Base-by-base conservation (phyloP, 2,329 filamentous ascomycete species). In the Endothia cerciana region DNA sequence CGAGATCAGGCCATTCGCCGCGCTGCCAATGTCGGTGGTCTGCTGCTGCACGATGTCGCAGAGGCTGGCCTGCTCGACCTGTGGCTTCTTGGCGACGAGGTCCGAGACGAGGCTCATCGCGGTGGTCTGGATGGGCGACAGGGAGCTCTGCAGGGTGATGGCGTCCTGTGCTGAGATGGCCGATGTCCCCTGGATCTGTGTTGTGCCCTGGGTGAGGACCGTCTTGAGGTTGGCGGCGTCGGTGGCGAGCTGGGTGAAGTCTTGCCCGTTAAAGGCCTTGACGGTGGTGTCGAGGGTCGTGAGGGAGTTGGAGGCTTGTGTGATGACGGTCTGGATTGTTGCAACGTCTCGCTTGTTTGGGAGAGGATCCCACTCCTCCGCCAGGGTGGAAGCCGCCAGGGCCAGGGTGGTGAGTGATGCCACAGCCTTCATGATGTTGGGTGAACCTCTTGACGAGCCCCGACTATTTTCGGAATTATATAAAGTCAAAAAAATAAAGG, bases 1-100 rank as follows among this genome's bases (percentile, higher is more conserved):
- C n/a, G 72, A 65, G 63, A 75, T 76, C 30, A 77, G 73, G n/a
- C 62, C 65, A 65, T 72, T 53, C 4, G 73, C 72, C 63, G 68
- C 68, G 2, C 40, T 56, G 69, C 70, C 71, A 64, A 76, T 71
- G 57, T 70, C 64, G 36, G n/a, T 53, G 38, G 74, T 63, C 63
- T 73, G 65, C n/a, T 68, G 30, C 59, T 70, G 70, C 55, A 74
- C 70, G 47, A 70, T 65, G 25, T 65, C 66, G 70, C 75, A 77
- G 4, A 73, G 71, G 61, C 69, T 70, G 36, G 72, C 73, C 64
- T 74, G 69, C 64, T 75, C 61, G 57, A 77, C 64, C 17, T 67
- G 65, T n/a, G 65, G n/a, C 69, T 74, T 73, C 70, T 73, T 72
- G 57, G 64, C 51, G 62, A 72, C 69, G 65, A 77, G 71, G 64